Percentiles rank a stretch among this genome's conserved stretches.
These are phyloP conservation scores for Russula emetica DNA, from an alignment of 768 basidiomycete genomes.

Conservation along the genomic window DNA sequence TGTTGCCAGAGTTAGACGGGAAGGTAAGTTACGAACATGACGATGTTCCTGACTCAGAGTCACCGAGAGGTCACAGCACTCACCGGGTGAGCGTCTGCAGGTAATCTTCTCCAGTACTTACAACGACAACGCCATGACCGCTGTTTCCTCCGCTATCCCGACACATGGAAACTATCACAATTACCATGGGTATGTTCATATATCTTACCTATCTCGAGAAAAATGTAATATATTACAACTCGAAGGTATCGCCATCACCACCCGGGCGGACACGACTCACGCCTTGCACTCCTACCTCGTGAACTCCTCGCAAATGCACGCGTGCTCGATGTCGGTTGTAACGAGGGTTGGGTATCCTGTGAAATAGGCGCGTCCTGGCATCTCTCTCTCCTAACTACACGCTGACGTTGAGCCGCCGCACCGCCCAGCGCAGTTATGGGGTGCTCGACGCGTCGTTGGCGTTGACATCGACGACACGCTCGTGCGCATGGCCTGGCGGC, in stretches of 20 bases:
- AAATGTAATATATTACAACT: background rate
- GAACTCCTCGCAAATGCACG: slow-evolving; percentile 16
- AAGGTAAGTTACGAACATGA: too few species aligned
- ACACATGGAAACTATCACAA: slow-evolving; percentile 29
- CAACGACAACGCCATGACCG: slow-evolving; percentile 1
- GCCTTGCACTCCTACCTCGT: slow-evolving; percentile 54
- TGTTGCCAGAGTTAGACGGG: too few species aligned
- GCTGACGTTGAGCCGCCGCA: background rate
- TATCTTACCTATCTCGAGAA: background rate
- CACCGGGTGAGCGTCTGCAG: too few species aligned
- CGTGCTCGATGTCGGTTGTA: slow-evolving; percentile 26
- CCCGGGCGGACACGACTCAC: slow-evolving; percentile 44
- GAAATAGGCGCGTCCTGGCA: slow-evolving; percentile 30
- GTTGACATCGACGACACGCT: slow-evolving; percentile 82
- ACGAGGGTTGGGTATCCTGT: slow-evolving; percentile 23
- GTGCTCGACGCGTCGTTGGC: slow-evolving; percentile 65
- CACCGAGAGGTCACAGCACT: too few species aligned
- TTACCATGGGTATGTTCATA: slow-evolving; percentile 25
- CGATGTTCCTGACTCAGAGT: too few species aligned
- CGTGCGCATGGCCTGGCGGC: slow-evolving; percentile 71
- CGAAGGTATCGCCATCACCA: slow-evolving; percentile 21
- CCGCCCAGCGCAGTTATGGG: slow-evolving; percentile 56
- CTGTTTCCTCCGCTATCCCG: slow-evolving; percentile 17
- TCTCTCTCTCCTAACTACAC: background rate
- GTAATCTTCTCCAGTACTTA: too few species aligned